phyloP scores from a whole-genome alignment of 176 grass and related monocot genomes.

The Triticum dicoccoides region DNA sequence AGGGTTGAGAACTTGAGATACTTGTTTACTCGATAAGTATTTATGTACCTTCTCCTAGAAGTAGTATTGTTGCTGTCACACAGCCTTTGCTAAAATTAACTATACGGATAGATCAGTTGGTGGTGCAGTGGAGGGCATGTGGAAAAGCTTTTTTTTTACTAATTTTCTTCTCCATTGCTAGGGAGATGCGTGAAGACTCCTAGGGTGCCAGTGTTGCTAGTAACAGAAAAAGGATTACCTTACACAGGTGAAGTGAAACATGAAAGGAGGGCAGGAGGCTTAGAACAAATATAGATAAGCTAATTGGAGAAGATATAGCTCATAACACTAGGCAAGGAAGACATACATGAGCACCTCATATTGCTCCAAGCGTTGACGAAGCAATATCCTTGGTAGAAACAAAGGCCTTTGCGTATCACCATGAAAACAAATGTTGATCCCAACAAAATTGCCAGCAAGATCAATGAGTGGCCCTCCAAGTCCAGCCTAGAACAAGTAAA shows the following conservation, averaged over 20 bases:
- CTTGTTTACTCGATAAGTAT: background rate
- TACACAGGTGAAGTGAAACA: background rate
- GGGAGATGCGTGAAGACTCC: background rate
- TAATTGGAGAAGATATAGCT: background rate
- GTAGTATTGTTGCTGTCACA: background rate
- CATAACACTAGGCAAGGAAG: background rate
- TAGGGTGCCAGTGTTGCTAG: background rate
- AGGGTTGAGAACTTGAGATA: too few relatives aligned
- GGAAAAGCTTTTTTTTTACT: background rate
- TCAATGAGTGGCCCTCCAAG: conserved; percentile 26
- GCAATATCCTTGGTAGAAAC: background rate
- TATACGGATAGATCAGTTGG: background rate
- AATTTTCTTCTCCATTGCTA: background rate
- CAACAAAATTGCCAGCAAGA: background rate
- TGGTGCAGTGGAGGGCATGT: background rate
- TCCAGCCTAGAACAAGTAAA: conserved; percentile 23
- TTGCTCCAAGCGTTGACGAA: background rate
- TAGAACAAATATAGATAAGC: conserved; percentile 12
- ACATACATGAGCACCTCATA: background rate
- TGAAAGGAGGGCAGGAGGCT: background rate
- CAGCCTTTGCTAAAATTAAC: background rate
- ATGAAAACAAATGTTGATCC: background rate
- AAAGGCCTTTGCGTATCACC: background rate
- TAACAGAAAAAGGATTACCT: background rate
- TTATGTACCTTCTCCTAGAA: background rate